Evolutionary conservation across 2,329 filamentous ascomycete genomes (phyloP), one percentile per base, ranked within the genome.

Genomic region (Nigrospora sphaerica): DNA sequence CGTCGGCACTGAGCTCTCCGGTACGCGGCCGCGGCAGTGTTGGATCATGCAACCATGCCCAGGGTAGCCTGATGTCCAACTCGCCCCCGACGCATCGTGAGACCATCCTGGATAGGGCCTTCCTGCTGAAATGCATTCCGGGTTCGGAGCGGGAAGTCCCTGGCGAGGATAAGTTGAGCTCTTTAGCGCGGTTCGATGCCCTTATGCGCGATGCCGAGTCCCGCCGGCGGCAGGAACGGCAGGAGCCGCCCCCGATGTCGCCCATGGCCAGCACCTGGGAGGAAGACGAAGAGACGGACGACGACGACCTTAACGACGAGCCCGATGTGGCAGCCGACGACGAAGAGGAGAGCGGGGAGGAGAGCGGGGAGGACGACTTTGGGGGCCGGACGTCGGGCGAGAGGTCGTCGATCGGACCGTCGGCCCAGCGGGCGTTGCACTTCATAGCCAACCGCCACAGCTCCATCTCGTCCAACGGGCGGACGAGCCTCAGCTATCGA

Each of bases 101-200:
- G 61, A 83, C 81, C 0, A 85, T 85, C 44, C 62, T 85, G n/a
- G 81, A 85, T 57, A 67, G 81, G 35, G 81, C 81, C 0, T 85
- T 85, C 54, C 78, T 82, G 54, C 63, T 85, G 63, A 71, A 77
- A 10, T 79, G 69, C 47, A 82, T 85, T 32, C 81, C 81, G 14
- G 81, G 81, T 6, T 77, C 77, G 3, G 78, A 81, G 12, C 64
- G 66, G 9, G 68, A 75, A 42, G 54, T 62, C 2, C 72, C 74
- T 0, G 80, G 80, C 4, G 78, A 82, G 50, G 79, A 83, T 53
- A 81, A 83, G 48, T 65, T 84, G 14, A 84, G 75, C 52, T 85
- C 81, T 1, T 68, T 85, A 32, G 81, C 80, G 11, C 72, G 79
- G 18, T 85, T 85, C 45, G 81, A 85, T 45, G 81, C 80, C 3